Percentiles rank a stretch among this genome's conserved stretches.
phyloP scores from a whole-genome alignment of 2,329 filamentous ascomycete genomes.

The Epichloe uncinata region DNA sequence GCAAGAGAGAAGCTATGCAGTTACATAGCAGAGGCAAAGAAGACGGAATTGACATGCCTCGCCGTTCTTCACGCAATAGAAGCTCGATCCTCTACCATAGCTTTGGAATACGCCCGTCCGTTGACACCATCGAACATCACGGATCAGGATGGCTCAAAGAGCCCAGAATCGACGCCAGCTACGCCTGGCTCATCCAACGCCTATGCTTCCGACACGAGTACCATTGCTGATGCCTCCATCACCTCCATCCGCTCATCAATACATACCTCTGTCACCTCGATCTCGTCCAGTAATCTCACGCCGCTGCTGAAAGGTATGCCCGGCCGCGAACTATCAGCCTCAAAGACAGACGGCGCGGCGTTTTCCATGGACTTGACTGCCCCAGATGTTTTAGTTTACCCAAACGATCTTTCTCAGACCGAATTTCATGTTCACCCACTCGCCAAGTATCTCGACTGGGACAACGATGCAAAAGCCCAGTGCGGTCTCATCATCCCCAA shows the following conservation, averaged over 20 bases:
- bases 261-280: constrained; percentile 1
- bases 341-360: constrained; percentile 23
- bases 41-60: constrained; percentile 19
- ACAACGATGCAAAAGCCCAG: constrained; percentile 14
- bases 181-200: not conserved
- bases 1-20: constrained; percentile 16
- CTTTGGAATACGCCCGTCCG: not conserved
- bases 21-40: constrained; percentile 22
- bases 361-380: constrained; percentile 19
- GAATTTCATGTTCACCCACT: constrained; percentile 25
- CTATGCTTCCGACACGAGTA: constrained; percentile 1
- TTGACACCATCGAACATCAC: constrained; percentile 7
- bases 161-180: constrained; percentile 1
- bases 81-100: not conserved
- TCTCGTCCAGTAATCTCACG: constrained; percentile 10
- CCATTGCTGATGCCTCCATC: constrained; percentile 2
- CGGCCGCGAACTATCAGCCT: constrained; percentile 24
- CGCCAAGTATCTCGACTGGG: constrained; percentile 16
- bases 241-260: constrained; percentile 2
- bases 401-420: constrained; percentile 20
- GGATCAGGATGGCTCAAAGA: constrained; percentile 6
- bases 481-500: constrained; percentile 23
- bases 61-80: constrained; percentile 12
- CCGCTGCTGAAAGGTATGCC: constrained; percentile 33
- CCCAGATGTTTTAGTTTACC: constrained; percentile 19